Conservation (phyloP, 768 basidiomycete species). For the Tricholomella constricta region DNA sequence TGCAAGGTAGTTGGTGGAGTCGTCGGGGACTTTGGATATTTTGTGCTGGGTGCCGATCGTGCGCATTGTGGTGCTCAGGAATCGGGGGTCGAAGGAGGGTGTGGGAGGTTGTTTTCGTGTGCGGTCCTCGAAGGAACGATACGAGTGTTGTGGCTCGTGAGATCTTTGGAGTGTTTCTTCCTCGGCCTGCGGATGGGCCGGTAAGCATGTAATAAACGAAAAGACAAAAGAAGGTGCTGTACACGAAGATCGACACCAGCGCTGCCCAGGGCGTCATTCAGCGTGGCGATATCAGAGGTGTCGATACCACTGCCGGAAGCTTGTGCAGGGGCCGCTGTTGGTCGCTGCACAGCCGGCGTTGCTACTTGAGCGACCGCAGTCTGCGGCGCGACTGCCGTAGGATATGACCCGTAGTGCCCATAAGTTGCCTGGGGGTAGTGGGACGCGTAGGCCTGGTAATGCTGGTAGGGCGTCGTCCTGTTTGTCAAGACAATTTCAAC, state of each 20-base stretch:
- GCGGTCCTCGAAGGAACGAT: constrained; percentile 75
- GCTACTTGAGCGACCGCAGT: constrained; percentile 25
- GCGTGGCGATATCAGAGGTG: constrained; percentile 70
- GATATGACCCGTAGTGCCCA: constrained; percentile 48
- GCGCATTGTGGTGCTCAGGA: constrained; percentile 69
- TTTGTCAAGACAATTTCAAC: constrained; percentile 18
- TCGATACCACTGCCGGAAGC: constrained; percentile 45
- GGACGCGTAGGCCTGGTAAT: constrained; percentile 45
- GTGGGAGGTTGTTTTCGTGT: constrained; percentile 72
- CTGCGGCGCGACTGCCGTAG: constrained; percentile 33
- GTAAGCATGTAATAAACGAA: not conserved
- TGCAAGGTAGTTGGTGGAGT: constrained; percentile 75
- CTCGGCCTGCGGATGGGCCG: constrained; percentile 59
- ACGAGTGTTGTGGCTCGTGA: constrained; percentile 61
- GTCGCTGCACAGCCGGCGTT: constrained; percentile 21
- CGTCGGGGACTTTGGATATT: constrained; percentile 66
- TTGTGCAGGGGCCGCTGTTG: constrained; percentile 16
- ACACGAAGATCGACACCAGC: constrained; percentile 87
- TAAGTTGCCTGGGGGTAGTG: constrained; percentile 48
- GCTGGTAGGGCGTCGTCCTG: constrained; percentile 52
- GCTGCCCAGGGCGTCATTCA: constrained; percentile 85
- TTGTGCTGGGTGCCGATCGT: constrained; percentile 68
- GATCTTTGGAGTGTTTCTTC: constrained; percentile 78
- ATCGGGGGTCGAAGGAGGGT: constrained; percentile 68
- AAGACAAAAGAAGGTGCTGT: constrained; percentile 18